Evolutionary conservation across 2,329 filamentous ascomycete species (phyloP).

Genomic region (Metarhizium brunneum): DNA sequence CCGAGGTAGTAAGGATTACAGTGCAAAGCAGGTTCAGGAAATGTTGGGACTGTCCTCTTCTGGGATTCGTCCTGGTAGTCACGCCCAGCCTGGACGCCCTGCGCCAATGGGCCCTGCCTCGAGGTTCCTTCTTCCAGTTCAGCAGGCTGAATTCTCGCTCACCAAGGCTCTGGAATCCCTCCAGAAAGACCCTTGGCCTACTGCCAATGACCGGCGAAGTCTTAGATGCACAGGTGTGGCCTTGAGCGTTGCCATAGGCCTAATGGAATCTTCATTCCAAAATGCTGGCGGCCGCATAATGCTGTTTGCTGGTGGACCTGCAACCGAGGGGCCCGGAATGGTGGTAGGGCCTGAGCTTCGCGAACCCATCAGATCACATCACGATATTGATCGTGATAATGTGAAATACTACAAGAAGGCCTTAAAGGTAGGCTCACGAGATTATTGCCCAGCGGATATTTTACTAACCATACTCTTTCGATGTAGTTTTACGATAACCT

Average conservation of each 20-base stretch:
- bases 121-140: slow-evolving; percentile 86
- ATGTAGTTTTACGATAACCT: slow-evolving; percentile 83
- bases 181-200: slow-evolving; percentile 96
- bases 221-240: slow-evolving; percentile 92
- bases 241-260: slow-evolving; percentile 85
- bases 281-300: slow-evolving; percentile 93
- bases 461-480: neutral
- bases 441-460: neutral
- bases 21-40: slow-evolving; percentile 98
- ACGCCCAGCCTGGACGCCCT: slow-evolving; percentile 65
- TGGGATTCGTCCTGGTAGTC: slow-evolving; percentile 64
- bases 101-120: slow-evolving; percentile 72
- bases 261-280: slow-evolving; percentile 91
- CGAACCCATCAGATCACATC: slow-evolving; percentile 94
- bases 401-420: slow-evolving; percentile 99
- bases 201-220: slow-evolving; percentile 83
- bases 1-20: slow-evolving; percentile 93
- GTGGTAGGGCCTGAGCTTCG: slow-evolving; percentile 92
- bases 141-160: slow-evolving; percentile 94
- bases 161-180: slow-evolving; percentile 92
- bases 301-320: slow-evolving; percentile 91
- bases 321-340: slow-evolving; percentile 93
- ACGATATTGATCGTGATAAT: slow-evolving; percentile 97
- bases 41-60: slow-evolving; percentile 82
- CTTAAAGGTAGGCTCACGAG: slow-evolving; percentile 56